Percentiles rank a stretch among this genome's conserved stretches.
phyloP scores from a whole-genome alignment of 2,329 filamentous ascomycete species.

The Arthroderma sp. region DNA sequence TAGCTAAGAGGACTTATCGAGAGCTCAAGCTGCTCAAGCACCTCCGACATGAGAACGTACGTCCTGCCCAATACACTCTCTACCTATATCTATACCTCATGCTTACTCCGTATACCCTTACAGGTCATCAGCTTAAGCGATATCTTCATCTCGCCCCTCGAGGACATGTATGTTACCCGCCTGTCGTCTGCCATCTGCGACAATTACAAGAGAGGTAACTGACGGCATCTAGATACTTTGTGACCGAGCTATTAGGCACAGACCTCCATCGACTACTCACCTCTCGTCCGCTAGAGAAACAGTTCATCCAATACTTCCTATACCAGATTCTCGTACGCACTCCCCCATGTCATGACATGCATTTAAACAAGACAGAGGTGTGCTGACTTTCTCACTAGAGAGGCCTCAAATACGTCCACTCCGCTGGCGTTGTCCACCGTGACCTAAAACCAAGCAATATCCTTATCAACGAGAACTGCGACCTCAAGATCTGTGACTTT shows the following conservation, averaged over 20 bases:
- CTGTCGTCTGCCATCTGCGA: background rate
- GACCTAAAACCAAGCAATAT: constrained; percentile 99
- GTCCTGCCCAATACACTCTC: constrained; percentile 17
- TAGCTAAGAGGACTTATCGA: constrained; percentile 94
- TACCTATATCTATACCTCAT: constrained; percentile 3
- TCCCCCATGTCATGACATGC: background rate
- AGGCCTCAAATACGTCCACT: constrained; percentile 97
- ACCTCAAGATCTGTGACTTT: constrained; percentile 99
- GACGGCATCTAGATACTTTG: constrained; percentile 61
- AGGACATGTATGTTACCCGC: constrained; percentile 68
- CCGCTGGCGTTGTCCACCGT: constrained; percentile 91
- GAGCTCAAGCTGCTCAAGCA: constrained; percentile 97
- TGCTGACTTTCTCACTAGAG: constrained; percentile 44
- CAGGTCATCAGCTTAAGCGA: constrained; percentile 96
- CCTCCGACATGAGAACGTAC: constrained; percentile 87
- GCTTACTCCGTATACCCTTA: constrained; percentile 15
- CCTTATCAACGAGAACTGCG: constrained; percentile 98
- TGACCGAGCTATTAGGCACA: constrained; percentile 92
- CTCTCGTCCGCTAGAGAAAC: constrained; percentile 91
- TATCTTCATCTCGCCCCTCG: constrained; percentile 97
- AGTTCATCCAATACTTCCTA: constrained; percentile 99
- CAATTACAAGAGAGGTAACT: too few relatives aligned
- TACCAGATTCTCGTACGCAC: constrained; percentile 88
- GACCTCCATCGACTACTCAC: constrained; percentile 92
- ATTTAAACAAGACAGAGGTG: background rate